Evolutionary conservation across 2,329 filamentous ascomycete genomes (phyloP), one percentile per base, ranked within the genome.

Genomic region (Alternaria viburni): DNA sequence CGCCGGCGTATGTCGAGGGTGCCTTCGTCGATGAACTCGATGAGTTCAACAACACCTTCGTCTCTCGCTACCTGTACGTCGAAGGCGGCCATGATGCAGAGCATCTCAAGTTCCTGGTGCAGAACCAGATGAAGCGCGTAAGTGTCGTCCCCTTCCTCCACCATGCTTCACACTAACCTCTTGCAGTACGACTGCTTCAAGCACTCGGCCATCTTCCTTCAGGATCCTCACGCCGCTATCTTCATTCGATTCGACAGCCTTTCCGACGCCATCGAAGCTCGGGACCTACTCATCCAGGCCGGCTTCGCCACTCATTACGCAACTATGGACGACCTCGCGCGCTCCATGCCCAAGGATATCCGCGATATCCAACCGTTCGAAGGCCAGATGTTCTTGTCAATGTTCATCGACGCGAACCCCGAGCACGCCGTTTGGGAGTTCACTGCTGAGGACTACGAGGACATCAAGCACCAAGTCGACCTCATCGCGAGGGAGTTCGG

Each of bases 221-320:
- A 52, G 7, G 28, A 52, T 1, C 19, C 21, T 10, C 36, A 30
- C 8, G 21, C 19, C 5, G 23, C 28, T 9, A 52, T 52, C 28
- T 52, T 23, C 32, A 32, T 36, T 8, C 73, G 73, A 55, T 83
- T 82, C 66, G 80, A 83, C 57, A 74, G 79, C 57, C 64, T 82
- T n/a, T 64, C 68, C 19, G 74, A 80, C 21, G 75, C 81, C n/a
- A 63, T 66, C 15, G 70, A 74, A 28, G 75, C 67, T 36, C 69
- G 75, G 47, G 55, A 69, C 8, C 61, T 73, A 19, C 66, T 79
- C 8, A 52, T 68, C 7, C 57, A 69, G 15, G 67, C 71, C 25
- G 68, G 65, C 19, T 76, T 72, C 63, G 17, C 41, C 4, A 66
- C 72, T 25, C 54, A 65, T 10, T 75, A 68, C 62, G 62, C 74